Evolutionary conservation across 768 basidiomycete genomes (phyloP).

Genomic region (Chalciporus sphaerocephalus): DNA sequence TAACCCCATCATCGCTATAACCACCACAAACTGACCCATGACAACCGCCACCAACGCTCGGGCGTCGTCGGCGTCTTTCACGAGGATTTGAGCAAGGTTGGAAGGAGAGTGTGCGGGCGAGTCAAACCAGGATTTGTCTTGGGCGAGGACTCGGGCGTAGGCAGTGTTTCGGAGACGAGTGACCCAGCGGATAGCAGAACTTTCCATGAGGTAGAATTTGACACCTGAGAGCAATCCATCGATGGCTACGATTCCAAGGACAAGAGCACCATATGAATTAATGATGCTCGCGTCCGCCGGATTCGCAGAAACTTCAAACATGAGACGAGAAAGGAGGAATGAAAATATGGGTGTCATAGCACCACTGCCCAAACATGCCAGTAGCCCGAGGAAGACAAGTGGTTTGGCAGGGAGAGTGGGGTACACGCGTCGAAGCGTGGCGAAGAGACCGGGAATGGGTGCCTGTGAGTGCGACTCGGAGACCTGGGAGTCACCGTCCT

Average conservation of each 20-base stretch:
- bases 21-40: conserved; percentile 66
- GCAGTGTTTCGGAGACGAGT: conserved; percentile 54
- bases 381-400: conserved; percentile 63
- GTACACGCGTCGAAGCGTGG: conserved; percentile 52
- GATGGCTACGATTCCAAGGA: conserved; percentile 65
- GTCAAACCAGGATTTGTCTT: conserved; percentile 91
- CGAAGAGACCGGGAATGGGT: conserved; percentile 21
- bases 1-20: conserved; percentile 73
- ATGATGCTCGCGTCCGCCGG: conserved; percentile 58
- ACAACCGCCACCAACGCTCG: conserved; percentile 69
- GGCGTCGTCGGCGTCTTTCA: conserved; percentile 91
- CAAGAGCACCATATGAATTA: conserved; percentile 67
- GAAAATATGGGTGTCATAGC: conserved; percentile 91
- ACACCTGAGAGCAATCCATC: conserved; percentile 73
- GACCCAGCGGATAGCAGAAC: conserved; percentile 70
- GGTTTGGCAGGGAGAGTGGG: conserved; percentile 74
- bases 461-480: neutral
- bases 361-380: conserved; percentile 68
- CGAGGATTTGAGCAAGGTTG: conserved; percentile 64
- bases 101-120: conserved; percentile 52
- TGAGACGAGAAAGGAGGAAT: conserved; percentile 75
- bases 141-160: conserved; percentile 58
- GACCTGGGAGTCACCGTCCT: neutral
- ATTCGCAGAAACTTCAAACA: conserved; percentile 70
- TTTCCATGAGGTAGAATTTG: conserved; percentile 82